Percentiles rank a stretch among this genome's conserved stretches.
These are phyloP conservation scores for Punctularia strigosozonata DNA, from an alignment of 768 basidiomycete species.

Conservation along the genomic window DNA sequence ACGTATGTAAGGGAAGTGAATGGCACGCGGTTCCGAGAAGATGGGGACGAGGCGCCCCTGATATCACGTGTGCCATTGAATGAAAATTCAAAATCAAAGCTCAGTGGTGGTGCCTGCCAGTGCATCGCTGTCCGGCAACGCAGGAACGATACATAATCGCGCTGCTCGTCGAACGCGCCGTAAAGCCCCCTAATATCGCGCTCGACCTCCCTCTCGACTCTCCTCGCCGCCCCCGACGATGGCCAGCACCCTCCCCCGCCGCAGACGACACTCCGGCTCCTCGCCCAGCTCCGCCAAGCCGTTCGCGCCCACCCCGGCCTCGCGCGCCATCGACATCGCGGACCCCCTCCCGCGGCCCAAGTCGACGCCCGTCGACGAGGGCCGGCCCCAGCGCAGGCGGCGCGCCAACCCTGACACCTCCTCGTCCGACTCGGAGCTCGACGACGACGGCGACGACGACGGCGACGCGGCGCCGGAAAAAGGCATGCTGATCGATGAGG, in stretches of 20 bases:
- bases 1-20: too few species aligned
- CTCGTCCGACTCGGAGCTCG: conserved; percentile 21
- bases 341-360: conserved; percentile 58
- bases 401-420: conserved; percentile 25
- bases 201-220: conserved; percentile 1
- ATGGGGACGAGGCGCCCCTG: too few species aligned
- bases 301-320: conserved; percentile 11
- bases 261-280: conserved; percentile 56
- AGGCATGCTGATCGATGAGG: conserved; percentile 11
- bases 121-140: too few species aligned
- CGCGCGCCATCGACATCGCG: conserved; percentile 17
- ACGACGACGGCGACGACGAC: conserved; percentile 13
- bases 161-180: too few species aligned
- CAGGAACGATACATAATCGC: too few species aligned
- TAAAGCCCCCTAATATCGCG: too few species aligned
- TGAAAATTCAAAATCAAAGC: too few species aligned
- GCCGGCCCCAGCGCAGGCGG: conserved; percentile 35
- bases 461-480: conserved; percentile 15
- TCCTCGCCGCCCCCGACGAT: too few species aligned
- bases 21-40: too few species aligned
- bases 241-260: conserved; percentile 29
- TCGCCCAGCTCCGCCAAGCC: conserved; percentile 22
- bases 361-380: conserved; percentile 56
- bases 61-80: too few species aligned
- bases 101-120: too few species aligned